phyloP scores from a whole-genome alignment of 345 rosid genomes.

The Citrus reticulata region DNA sequence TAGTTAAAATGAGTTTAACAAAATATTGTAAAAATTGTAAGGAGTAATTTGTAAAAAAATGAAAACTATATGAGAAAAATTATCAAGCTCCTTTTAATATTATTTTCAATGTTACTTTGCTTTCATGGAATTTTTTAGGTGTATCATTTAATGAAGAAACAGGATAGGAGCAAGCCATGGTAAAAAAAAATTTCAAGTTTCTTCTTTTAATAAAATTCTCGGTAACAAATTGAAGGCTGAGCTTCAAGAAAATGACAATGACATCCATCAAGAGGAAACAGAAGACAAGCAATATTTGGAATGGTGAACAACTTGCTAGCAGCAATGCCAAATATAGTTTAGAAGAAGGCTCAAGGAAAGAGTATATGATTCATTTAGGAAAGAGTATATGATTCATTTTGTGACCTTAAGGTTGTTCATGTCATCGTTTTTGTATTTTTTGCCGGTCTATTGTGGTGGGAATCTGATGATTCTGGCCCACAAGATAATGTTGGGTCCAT shows the following conservation, averaged over 20 bases:
- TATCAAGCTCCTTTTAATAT: too few species aligned
- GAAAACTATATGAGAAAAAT: too few species aligned
- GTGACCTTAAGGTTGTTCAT: slow-evolving; percentile 26
- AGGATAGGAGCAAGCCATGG: too few species aligned
- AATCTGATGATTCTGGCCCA: slow-evolving; percentile 27
- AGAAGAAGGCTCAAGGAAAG: slow-evolving; percentile 46
- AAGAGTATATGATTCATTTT: slow-evolving; percentile 38
- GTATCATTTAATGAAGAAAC: slow-evolving; percentile 25
- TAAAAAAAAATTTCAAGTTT: too few species aligned
- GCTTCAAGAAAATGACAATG: slow-evolving; percentile 17
- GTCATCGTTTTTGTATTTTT: slow-evolving; percentile 32
- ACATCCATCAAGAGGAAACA: slow-evolving; percentile 1
- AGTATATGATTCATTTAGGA: slow-evolving; percentile 42
- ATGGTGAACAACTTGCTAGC: slow-evolving; percentile 54
- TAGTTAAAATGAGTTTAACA: too few species aligned
- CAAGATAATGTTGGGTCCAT: slow-evolving; percentile 40
- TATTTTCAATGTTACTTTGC: too few species aligned
- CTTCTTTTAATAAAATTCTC: slow-evolving; percentile 24
- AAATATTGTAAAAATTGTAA: too few species aligned
- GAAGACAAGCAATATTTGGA: slow-evolving; percentile 10
- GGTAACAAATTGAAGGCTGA: slow-evolving; percentile 30
- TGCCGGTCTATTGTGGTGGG: slow-evolving; percentile 49
- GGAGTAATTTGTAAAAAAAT: too few species aligned
- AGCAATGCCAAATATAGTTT: slow-evolving; percentile 37
- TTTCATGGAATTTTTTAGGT: slow-evolving; percentile 20